phyloP scores from a whole-genome alignment of 1,284 basidiomycete species.

The Jaminaea rosea region DNA sequence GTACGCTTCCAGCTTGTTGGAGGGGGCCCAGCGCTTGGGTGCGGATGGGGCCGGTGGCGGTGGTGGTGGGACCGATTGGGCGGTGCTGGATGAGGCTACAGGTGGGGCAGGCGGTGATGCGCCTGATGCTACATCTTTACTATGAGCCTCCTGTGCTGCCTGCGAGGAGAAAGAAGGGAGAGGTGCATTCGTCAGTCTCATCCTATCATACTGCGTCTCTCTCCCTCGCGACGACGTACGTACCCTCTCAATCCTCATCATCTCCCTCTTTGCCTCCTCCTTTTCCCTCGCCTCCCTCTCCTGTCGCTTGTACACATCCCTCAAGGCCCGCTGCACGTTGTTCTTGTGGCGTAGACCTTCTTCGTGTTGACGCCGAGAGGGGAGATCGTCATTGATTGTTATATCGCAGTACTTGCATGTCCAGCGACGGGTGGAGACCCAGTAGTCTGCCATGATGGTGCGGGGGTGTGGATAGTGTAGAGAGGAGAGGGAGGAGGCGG shows the following conservation, averaged over 20 bases:
- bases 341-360: conserved; percentile 87
- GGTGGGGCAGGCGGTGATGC: neutral
- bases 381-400: conserved; percentile 38
- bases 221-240: neutral
- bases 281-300: conserved; percentile 76
- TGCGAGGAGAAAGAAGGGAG: neutral
- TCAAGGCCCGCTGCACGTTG: conserved; percentile 81
- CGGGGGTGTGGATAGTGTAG: too few relatives aligned
- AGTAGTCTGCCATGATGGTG: conserved; percentile 39
- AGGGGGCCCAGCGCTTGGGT: conserved; percentile 49
- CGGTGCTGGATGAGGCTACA: neutral
- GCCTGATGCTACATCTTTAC: neutral
- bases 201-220: neutral
- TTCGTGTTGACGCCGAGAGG: conserved; percentile 83
- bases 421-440: conserved; percentile 41
- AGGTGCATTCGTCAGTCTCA: conserved; percentile 1
- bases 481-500: too few relatives aligned
- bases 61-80: neutral
- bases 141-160: neutral
- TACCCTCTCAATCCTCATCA: conserved; percentile 74
- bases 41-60: conserved; percentile 15
- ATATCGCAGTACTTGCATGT: conserved; percentile 46
- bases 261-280: conserved; percentile 75
- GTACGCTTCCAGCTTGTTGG: conserved; percentile 72
- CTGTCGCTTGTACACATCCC: conserved; percentile 84